A percentile compares a stretch with the other conserved stretches of the same genome.
phyloP scores from a whole-genome alignment of 306 rosid species.

The Acacia confusa region DNA sequence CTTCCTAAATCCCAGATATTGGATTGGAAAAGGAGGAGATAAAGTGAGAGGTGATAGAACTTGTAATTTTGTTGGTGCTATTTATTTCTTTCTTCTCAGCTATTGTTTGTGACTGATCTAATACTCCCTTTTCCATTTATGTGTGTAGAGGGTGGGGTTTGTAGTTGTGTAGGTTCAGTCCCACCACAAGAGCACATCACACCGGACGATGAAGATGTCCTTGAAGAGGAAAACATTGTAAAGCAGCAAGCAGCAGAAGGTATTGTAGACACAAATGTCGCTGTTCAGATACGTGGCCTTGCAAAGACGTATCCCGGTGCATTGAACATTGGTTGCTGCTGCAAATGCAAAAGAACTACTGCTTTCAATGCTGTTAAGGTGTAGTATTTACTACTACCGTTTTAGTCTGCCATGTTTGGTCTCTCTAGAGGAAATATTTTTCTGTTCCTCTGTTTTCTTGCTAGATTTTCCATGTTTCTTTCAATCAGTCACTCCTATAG shows the following conservation, averaged over 20 bases:
- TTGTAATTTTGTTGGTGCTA: conserved; percentile 18
- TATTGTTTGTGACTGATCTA: conserved; percentile 23
- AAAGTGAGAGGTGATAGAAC: conserved; percentile 62
- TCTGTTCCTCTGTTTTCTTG: conserved; percentile 14
- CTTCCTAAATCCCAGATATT: conserved; percentile 72
- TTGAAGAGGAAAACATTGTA: conserved; percentile 74
- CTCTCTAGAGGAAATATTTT: conserved; percentile 15
- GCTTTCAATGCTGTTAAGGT: conserved; percentile 83
- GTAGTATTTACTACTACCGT: conserved; percentile 28
- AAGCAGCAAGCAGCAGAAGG: conserved; percentile 52
- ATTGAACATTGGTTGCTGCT: conserved; percentile 55
- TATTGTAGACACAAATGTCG: conserved; percentile 49
- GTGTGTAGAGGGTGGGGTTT: conserved; percentile 72
- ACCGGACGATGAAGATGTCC: conserved; percentile 87
- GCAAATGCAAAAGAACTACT: conserved; percentile 49
- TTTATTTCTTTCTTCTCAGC: conserved; percentile 25
- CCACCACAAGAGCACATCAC: conserved; percentile 48
- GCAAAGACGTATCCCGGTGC: conserved; percentile 74
- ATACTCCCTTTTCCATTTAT: conserved; percentile 17
- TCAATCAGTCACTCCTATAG: neutral
- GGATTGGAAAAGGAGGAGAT: conserved; percentile 75
- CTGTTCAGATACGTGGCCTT: conserved; percentile 88
- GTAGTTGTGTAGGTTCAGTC: conserved; percentile 60
- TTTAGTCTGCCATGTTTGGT: conserved; percentile 22
- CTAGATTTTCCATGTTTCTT: neutral